Conservation (phyloP, 305 asterid species). For the Fraxinus dipetala region DNA sequence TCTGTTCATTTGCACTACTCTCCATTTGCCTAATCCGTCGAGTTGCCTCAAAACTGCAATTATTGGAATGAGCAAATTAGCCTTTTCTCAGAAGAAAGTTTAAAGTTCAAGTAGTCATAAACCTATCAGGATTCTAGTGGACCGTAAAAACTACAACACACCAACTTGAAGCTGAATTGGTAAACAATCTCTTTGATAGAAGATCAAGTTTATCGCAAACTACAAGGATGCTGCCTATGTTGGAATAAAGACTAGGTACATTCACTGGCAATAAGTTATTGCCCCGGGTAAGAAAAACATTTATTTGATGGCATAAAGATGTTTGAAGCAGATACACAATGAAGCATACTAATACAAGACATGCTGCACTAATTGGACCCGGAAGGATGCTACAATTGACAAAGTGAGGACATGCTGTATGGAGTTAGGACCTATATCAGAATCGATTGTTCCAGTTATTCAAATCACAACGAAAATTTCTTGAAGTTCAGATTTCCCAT, state of each 20-base stretch:
- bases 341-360: background rate
- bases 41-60: conserved; percentile 81
- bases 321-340: background rate
- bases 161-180: background rate
- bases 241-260: background rate
- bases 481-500: background rate
- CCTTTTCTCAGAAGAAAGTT: background rate
- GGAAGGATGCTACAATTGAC: background rate
- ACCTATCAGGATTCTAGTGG: background rate
- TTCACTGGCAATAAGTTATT: background rate
- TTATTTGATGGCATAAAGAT: background rate
- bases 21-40: conserved; percentile 72
- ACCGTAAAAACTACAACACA: background rate
- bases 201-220: background rate
- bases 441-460: background rate
- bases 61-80: background rate
- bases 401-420: background rate
- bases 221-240: background rate
- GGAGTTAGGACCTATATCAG: background rate
- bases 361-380: background rate
- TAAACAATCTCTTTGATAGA: background rate
- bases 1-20: conserved; percentile 39
- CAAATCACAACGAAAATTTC: background rate
- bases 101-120: background rate
- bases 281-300: background rate